A percentile compares a stretch with the other conserved stretches of the same genome.
Evolutionary conservation across 1,284 basidiomycete species (phyloP).

Genomic region (Trichosporon sp.): DNA sequence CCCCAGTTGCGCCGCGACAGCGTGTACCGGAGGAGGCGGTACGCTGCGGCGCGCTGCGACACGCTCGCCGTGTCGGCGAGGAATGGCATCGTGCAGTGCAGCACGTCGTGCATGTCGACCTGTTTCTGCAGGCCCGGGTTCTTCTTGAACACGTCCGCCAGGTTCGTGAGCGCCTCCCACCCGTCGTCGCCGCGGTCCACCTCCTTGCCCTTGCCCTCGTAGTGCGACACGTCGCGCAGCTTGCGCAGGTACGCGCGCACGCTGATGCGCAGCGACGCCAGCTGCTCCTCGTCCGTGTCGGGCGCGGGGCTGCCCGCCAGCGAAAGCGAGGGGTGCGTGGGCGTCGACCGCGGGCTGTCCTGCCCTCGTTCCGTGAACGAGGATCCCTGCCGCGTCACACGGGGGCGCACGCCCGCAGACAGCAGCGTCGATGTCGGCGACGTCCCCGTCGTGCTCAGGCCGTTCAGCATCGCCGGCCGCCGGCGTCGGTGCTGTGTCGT

Average conservation of each 20-base stretch:
- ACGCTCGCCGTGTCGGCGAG: conserved; percentile 71
- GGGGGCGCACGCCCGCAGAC: conserved; percentile 29
- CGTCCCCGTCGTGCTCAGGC: conserved; percentile 10
- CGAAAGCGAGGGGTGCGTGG: background rate
- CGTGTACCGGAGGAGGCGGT: conserved; percentile 77
- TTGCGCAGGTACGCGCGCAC: conserved; percentile 14
- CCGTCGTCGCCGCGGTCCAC: conserved; percentile 29
- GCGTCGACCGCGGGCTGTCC: conserved; percentile 11
- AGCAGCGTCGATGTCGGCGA: conserved; percentile 24
- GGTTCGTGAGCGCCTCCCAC: conserved; percentile 56
- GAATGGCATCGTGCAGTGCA: conserved; percentile 69
- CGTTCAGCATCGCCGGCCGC: conserved; percentile 38
- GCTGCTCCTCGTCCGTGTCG: conserved; percentile 26
- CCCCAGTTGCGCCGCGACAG: conserved; percentile 58
- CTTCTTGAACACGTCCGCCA: conserved; percentile 67
- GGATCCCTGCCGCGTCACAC: conserved; percentile 24
- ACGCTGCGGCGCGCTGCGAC: conserved; percentile 74
- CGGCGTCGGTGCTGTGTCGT: conserved; percentile 29
- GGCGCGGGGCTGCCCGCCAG: conserved; percentile 4
- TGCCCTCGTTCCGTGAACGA: conserved; percentile 1
- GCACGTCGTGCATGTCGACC: conserved; percentile 63
- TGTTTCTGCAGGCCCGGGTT: conserved; percentile 73
- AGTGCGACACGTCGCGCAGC: conserved; percentile 22
- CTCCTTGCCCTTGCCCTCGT: conserved; percentile 28
- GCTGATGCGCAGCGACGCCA: conserved; percentile 26